phyloP scores from a whole-genome alignment of 75 land plant species.

The Cryptomeria japonica region DNA sequence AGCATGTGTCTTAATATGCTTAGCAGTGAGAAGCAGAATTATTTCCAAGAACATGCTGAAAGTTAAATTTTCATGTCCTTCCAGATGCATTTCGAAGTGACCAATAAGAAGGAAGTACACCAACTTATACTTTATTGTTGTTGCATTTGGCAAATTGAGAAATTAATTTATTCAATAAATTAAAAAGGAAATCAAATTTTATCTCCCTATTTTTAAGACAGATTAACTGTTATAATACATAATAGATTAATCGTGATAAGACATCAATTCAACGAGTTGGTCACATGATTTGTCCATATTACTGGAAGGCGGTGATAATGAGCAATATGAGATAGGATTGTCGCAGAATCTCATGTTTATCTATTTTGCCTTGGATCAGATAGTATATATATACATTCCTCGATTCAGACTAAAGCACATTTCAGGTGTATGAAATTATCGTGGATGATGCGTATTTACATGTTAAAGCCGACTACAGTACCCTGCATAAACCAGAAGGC shows the following conservation, averaged over 20 bases:
- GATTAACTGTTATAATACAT: too few species aligned
- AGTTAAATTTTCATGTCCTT: too few species aligned
- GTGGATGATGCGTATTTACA: background rate
- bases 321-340: background rate
- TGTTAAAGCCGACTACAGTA: background rate
- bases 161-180: too few species aligned
- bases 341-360: background rate
- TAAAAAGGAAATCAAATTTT: background rate
- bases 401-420: background rate
- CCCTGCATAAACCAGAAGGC: background rate
- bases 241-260: background rate
- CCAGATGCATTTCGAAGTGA: too few species aligned
- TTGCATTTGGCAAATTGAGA: too few species aligned
- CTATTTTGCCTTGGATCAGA: background rate
- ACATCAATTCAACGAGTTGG: too few species aligned
- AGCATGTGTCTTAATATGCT: background rate
- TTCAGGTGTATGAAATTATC: too few species aligned
- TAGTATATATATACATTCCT: background rate
- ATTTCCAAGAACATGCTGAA: too few species aligned
- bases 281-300: background rate
- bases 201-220: background rate
- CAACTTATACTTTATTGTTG: too few species aligned
- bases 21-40: background rate
- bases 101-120: too few species aligned
- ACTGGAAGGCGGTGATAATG: background rate